A percentile compares a stretch with the other conserved stretches of the same genome.
phyloP scores from a whole-genome alignment of 1,284 basidiomycete genomes.

The Vanrija sp. region DNA sequence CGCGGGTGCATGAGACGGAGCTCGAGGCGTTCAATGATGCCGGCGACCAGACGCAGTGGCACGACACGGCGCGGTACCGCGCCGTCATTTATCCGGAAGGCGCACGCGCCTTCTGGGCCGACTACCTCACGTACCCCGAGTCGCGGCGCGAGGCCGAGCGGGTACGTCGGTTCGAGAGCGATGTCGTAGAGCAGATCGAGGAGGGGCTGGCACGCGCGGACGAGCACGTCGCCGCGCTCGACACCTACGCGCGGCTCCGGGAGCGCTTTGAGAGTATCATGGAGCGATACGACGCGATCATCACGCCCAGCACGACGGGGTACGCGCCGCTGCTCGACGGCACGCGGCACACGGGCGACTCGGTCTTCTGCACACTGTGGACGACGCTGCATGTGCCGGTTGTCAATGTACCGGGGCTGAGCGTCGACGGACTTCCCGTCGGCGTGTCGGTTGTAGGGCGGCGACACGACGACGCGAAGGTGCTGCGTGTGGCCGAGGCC shows the following conservation, averaged over 20 bases:
- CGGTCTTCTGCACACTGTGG: constrained; percentile 31
- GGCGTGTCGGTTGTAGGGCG: constrained; percentile 26
- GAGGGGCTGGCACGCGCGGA: constrained; percentile 16
- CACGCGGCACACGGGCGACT: constrained; percentile 25
- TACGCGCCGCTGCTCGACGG: constrained; percentile 22
- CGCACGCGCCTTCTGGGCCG: constrained; percentile 20
- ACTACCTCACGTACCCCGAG: constrained; percentile 11
- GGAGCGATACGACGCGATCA: constrained; percentile 22
- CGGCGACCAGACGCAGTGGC: constrained; percentile 7
- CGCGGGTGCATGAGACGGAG: constrained; percentile 26
- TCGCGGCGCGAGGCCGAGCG: background rate
- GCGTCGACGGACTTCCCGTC: constrained; percentile 23
- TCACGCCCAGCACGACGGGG: constrained; percentile 28
- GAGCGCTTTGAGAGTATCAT: constrained; percentile 25
- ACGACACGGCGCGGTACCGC: constrained; percentile 5
- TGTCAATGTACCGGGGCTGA: constrained; percentile 29
- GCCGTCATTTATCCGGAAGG: constrained; percentile 27
- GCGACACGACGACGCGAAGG: constrained; percentile 19
- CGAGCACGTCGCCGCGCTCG: constrained; percentile 23
- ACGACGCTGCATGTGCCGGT: constrained; percentile 29
- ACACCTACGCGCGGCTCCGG: constrained; percentile 24
- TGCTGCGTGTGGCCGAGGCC: background rate
- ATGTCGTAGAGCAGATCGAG: constrained; percentile 20
- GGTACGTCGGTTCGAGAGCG: constrained; percentile 13
- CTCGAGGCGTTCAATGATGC: constrained; percentile 20